phyloP scores from a whole-genome alignment of 2,329 filamentous ascomycete genomes.

The Endothia cerciana region DNA sequence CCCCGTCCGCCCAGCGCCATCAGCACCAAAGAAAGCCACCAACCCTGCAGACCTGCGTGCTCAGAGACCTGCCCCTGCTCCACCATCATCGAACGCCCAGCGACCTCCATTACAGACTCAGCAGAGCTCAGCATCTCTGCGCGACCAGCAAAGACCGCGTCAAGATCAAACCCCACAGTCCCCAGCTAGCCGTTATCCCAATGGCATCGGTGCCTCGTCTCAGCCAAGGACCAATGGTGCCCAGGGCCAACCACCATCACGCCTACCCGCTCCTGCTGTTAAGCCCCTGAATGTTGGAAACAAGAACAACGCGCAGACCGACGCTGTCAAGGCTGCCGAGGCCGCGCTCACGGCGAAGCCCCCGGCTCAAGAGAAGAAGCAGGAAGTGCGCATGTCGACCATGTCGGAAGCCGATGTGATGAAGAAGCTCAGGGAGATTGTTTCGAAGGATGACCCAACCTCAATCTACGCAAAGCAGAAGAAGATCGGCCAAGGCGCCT shows the following conservation, averaged over 20 bases:
- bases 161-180: slow-evolving; percentile 51
- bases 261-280: slow-evolving; percentile 62
- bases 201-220: slow-evolving; percentile 56
- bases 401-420: slow-evolving; percentile 98
- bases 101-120: slow-evolving; percentile 56
- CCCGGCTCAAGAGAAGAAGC: slow-evolving; percentile 75
- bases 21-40: slow-evolving; percentile 68
- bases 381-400: slow-evolving; percentile 96
- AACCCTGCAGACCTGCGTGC: slow-evolving; percentile 64
- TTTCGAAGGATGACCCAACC: slow-evolving; percentile 93
- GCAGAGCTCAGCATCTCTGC: slow-evolving; percentile 51
- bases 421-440: slow-evolving; percentile 90
- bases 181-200: slow-evolving; percentile 60
- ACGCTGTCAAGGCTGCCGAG: slow-evolving; percentile 87
- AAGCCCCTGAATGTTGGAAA: slow-evolving; percentile 74
- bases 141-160: slow-evolving; percentile 51
- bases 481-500: slow-evolving; percentile 98
- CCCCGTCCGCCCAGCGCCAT: slow-evolving; percentile 81
- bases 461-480: slow-evolving; percentile 98
- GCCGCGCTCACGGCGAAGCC: slow-evolving; percentile 86
- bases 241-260: slow-evolving; percentile 49
- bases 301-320: slow-evolving; percentile 62
- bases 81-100: slow-evolving; percentile 44
- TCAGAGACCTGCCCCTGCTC: slow-evolving; percentile 81
- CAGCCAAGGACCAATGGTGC: slow-evolving; percentile 51